phyloP scores from a whole-genome alignment of 192 early-diverging fungal genomes.

The Backusella westeae region DNA sequence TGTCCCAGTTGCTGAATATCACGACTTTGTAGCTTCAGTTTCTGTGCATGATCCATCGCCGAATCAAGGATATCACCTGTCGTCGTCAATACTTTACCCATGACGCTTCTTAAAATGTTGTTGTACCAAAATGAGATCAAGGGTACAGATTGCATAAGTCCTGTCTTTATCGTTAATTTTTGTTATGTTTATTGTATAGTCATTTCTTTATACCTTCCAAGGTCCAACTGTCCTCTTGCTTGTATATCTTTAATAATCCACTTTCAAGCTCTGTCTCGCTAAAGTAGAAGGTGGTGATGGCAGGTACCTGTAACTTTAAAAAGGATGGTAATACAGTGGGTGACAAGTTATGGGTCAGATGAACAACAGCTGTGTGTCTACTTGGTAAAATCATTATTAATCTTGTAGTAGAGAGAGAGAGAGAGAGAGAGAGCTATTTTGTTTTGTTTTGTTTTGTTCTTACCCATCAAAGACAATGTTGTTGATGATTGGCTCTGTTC shows the following conservation, averaged over 20 bases:
- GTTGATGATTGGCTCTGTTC: constrained; percentile 28
- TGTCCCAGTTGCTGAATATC: constrained; percentile 34
- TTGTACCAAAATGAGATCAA: constrained; percentile 57
- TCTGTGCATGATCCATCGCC: constrained; percentile 33
- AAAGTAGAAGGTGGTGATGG: constrained; percentile 51
- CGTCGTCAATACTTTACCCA: constrained; percentile 45
- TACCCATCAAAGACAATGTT: constrained; percentile 38
- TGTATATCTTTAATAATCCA: constrained; percentile 46
- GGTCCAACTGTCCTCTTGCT: constrained; percentile 59
- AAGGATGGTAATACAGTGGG: constrained; percentile 49
- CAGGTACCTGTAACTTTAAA: constrained; percentile 45
- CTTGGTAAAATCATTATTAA: not conserved
- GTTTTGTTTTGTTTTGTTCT: not conserved
- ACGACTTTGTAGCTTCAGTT: constrained; percentile 24
- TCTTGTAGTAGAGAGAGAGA: not conserved
- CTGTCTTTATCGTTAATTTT: not conserved
- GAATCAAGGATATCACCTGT: constrained; percentile 50
- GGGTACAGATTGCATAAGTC: constrained; percentile 53
- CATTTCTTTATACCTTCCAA: constrained; percentile 37
- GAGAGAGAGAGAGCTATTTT: too few relatives aligned
- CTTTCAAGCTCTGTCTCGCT: constrained; percentile 41
- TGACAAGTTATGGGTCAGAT: constrained; percentile 47
- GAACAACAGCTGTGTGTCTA: constrained; percentile 47
- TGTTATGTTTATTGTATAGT: too few relatives aligned
- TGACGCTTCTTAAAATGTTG: constrained; percentile 44